Base-by-base conservation (phyloP, 177 flowering plant species). In the Vitis hybrid region DNA sequence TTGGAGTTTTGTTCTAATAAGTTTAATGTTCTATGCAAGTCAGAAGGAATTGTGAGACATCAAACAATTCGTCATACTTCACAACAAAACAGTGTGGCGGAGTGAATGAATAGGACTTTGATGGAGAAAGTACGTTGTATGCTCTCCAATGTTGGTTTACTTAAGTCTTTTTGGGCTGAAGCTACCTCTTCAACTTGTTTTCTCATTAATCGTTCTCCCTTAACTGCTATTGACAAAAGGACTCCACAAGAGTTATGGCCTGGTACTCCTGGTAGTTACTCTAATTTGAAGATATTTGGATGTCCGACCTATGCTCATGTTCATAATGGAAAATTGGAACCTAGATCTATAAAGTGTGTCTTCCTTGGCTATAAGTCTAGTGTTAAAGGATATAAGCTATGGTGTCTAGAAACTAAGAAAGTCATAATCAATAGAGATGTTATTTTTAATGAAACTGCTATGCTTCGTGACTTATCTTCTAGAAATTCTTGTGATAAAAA, bases 41-140 rank as follows among this genome's bases (percentile, higher is more conserved):
- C 7, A 35, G 8, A 35, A 35, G 46, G 46, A 6, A 35, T 24
- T 35, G 1, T 35, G 46, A 35, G 7, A 1, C 46, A 6, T 35
- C 6, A 35, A 0, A 35, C 8, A 35, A 35, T 35, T 35, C 1
- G 8, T 35, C 46, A 35, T 35, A 35, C 46, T 35, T 0, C 7
- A 6, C 0, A 35, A 0, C 6, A 35, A 35, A 35, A 35, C 6
- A 0, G 1, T 6, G 7, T 6, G 46, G 46, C 0, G 1, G 46
- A 24, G 27, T 6, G 46, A 35, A 35, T 6, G 8, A 35, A 35
- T 55, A 14, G 58, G 11, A 6, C 18, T 27, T 5, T 11, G 18
- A 55, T 55, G 6, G 18, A 14, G 18, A 35, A 35, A 6, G 6
- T 35, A 35, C 4, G 7, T 35, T 35, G 8, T 35, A 35, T 35